Evolutionary conservation across 352 stramenopile genomes (phyloP).

Genomic region (Globisporangium polare): DNA sequence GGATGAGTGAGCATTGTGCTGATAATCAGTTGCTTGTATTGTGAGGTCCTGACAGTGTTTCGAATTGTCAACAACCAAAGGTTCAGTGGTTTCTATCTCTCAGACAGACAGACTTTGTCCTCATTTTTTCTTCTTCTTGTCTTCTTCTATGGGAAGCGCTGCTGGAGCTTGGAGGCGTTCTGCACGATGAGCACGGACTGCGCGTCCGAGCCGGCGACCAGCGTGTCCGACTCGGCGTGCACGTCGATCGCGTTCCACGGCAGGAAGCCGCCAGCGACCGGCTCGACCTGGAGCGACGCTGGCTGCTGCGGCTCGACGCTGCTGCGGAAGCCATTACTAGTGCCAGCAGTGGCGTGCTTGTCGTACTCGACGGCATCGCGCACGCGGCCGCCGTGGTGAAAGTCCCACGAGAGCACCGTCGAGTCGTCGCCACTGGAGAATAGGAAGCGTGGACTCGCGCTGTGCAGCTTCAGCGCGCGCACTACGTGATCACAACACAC

Average conservation of each 20-base stretch:
- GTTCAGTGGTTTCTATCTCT: not conserved
- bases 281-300: slow-evolving; percentile 34
- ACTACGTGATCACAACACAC: slow-evolving; percentile 21
- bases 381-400: slow-evolving; percentile 45
- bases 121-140: too few species aligned
- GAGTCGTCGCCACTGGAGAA: slow-evolving; percentile 65
- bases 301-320: slow-evolving; percentile 4
- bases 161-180: slow-evolving; percentile 37
- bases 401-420: slow-evolving; percentile 68
- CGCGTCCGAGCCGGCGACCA: slow-evolving; percentile 70
- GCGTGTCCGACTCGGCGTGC: slow-evolving; percentile 68
- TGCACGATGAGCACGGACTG: slow-evolving; percentile 71
- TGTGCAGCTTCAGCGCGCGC: slow-evolving; percentile 64
- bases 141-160: not conserved
- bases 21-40: not conserved
- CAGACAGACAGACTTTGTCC: too few species aligned
- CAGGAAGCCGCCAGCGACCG: slow-evolving; percentile 31
- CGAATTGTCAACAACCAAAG: not conserved
- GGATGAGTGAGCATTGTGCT: not conserved
- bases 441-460: slow-evolving; percentile 53
- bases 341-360: slow-evolving; percentile 14
- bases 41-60: not conserved
- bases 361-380: slow-evolving; percentile 65
- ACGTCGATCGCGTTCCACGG: slow-evolving; percentile 69
- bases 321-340: slow-evolving; percentile 12